phyloP scores from a whole-genome alignment of 371 early-diverging fungal species.

The Capillidium heterosporum region DNA sequence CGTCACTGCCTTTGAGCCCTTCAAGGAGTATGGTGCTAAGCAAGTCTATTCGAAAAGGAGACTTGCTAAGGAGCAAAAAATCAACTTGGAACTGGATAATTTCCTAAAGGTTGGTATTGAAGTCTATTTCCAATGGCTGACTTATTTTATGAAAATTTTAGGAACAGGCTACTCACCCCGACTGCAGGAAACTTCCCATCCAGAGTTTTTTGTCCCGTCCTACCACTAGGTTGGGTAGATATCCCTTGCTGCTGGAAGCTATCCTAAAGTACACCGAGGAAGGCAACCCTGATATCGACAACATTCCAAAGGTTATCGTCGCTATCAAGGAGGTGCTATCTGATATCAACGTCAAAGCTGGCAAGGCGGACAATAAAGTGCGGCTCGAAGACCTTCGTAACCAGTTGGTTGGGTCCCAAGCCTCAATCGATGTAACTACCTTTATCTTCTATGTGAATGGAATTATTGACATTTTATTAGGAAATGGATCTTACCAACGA shows the following conservation, averaged over 20 bases:
- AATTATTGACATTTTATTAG: conserved; percentile 18
- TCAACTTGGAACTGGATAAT: conserved; percentile 19
- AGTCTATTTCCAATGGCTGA: not conserved
- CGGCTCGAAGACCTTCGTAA: conserved; percentile 36
- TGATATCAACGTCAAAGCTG: conserved; percentile 55
- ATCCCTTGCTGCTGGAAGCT: conserved; percentile 65
- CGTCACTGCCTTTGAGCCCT: conserved; percentile 51
- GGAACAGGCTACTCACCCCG: conserved; percentile 50
- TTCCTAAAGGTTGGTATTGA: not conserved
- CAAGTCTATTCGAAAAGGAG: conserved; percentile 65
- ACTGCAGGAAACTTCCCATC: conserved; percentile 60
- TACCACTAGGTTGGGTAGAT: conserved; percentile 75
- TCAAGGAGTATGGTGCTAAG: conserved; percentile 74
- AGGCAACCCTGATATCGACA: conserved; percentile 54
- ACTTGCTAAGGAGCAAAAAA: conserved; percentile 55
- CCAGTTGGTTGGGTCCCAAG: conserved; percentile 24
- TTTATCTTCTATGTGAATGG: not conserved
- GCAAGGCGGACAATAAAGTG: conserved; percentile 60
- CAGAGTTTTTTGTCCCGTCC: conserved; percentile 72
- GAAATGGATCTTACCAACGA: conserved; percentile 49
- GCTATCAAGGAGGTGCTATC: conserved; percentile 44
- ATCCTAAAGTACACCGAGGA: conserved; percentile 67
- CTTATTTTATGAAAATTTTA: conserved; percentile 9
- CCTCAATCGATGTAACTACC: conserved; percentile 18
- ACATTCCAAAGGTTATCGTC: conserved; percentile 32